Base-by-base conservation (phyloP, 179 eudicot genomes). In the Dionaea muscipula region DNA sequence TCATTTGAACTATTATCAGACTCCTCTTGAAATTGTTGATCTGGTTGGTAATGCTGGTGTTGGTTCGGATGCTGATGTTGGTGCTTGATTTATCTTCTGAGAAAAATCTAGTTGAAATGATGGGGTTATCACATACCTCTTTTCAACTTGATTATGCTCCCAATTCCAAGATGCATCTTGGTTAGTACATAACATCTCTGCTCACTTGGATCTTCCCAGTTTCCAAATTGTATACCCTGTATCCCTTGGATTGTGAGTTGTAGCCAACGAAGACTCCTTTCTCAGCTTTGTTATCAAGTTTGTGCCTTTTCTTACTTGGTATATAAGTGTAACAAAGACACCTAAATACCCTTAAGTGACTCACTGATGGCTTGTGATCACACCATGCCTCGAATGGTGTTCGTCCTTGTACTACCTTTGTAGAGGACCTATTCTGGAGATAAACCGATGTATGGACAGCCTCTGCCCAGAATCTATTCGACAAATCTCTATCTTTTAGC, bases 321-420 rank as follows among this genome's bases (percentile, higher is more conserved):
- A 60, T 33, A 40, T 53, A 59, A 18, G 21, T 12, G 27, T 54
- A 60, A 16, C 61, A 43, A 10, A 56, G 13, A 13, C 33, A 26
- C 68, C 61, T 31, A 64, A 49, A n/a, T n/a, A n/a, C n/a, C n/a
- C n/a, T n/a, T 1, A 65, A 28, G 51, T 65, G 63, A 9, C 28
- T 50, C 0, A 45, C 63, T 10, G 44, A 26, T 1, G 63, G 63
- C 27, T 51, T 65, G 6, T 40, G 15, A 0, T 63, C 51, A 7
- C 19, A 31, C 53, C 38, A 57, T 2, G 58, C 52, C 41, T 65
- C 53, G 12, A 27, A 1, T 2, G 58, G 69, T 18, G 57, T 51
- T 20, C 26, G 39, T 1, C 19, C 48, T 17, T 44, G 19, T 3
- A 65, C 43, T 0, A 53, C 58, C 7, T 20, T 51, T 56, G 62